Evolutionary conservation across 2,329 filamentous ascomycete species (phyloP), one percentile per base, ranked within the genome.

Genomic region (Diaporthe sp.): DNA sequence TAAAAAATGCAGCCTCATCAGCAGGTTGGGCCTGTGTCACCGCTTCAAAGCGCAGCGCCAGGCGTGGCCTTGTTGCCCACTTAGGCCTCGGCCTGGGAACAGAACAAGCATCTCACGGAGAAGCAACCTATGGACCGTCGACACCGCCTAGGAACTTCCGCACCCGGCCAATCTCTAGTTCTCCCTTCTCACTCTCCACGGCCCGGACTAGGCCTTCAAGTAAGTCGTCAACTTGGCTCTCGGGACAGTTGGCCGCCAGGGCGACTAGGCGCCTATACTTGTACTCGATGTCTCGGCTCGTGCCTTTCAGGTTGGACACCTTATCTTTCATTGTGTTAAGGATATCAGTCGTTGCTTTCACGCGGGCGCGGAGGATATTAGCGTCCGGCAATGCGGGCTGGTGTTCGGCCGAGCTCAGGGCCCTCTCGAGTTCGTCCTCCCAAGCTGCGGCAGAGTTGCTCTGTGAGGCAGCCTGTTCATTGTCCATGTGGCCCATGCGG

Each of bases 261-360:
- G 94, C 92, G 34, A 99, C 95, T 42, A 98, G 94, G 78, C 93
- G 94, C 37, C 95, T 91, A 82, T 98, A 98, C 84, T 97, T 95
- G 78, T 93, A 88, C 81, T 98, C 96, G 4, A 98, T 88, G 72
- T 98, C 95, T 6, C 92, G 93, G 79, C 95, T 96, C 76, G 94
- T 92, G 42, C 93, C 92, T 82, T 95, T 93, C 12, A 99, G 89
- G 8, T 90, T 90, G 25, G 90, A 89, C 2, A 95, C 92, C 79
- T 93, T 91, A 69, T 91, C 90, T 72, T 91, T 87, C 17, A 97
- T 91, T 25, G 89, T 87, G 57, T 89, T 88, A 59, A 95, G 95
- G 62, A 95, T 92, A 17, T 87, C 86, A 74, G 90, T 88, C 76
- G 98, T 93, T 4, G 94, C 94, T 55, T 91, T 89, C 28, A 95